Evolutionary conservation across 2,329 filamentous ascomycete species (phyloP).

Genomic region (Fusarium xyrophilum): DNA sequence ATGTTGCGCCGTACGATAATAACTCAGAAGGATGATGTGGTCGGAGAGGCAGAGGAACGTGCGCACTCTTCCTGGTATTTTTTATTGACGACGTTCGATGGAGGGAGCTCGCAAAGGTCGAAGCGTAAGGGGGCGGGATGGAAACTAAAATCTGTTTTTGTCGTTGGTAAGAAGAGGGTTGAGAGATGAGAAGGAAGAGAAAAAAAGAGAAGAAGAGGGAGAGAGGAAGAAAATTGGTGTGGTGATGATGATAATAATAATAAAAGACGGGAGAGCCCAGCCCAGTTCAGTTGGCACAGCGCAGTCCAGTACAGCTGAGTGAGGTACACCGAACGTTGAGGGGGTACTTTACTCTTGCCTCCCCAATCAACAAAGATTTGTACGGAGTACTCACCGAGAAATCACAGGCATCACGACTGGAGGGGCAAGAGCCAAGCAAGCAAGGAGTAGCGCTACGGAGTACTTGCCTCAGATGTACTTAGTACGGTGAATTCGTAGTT

Average conservation of each 20-base stretch:
- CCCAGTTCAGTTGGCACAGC: not conserved
- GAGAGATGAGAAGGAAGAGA: constrained; percentile 24
- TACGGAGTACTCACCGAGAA: constrained; percentile 35
- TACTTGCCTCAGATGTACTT: constrained; percentile 33
- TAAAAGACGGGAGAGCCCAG: constrained; percentile 24
- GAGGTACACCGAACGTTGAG: not conserved
- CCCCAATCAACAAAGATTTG: constrained; percentile 28
- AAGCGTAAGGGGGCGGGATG: constrained; percentile 17
- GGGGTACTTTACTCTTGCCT: constrained; percentile 24
- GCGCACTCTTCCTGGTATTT: constrained; percentile 33
- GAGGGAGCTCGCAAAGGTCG: constrained; percentile 26
- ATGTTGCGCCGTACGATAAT: constrained; percentile 42
- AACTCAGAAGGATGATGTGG: constrained; percentile 37
- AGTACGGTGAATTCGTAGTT: constrained; percentile 28
- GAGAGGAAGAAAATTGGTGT: constrained; percentile 25
- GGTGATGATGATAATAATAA: constrained; percentile 35
- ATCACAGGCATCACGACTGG: constrained; percentile 26
- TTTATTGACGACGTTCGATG: constrained; percentile 28
- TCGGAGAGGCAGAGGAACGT: constrained; percentile 42
- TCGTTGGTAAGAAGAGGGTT: constrained; percentile 12
- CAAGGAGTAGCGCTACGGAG: constrained; percentile 32
- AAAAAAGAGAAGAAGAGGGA: constrained; percentile 21
- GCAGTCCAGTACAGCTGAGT: not conserved
- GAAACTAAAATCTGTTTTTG: constrained; percentile 11
- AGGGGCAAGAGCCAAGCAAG: constrained; percentile 26